Evolutionary conservation across 164 flowering plant species (phyloP).

Genomic region (Amborella trichopoda): DNA sequence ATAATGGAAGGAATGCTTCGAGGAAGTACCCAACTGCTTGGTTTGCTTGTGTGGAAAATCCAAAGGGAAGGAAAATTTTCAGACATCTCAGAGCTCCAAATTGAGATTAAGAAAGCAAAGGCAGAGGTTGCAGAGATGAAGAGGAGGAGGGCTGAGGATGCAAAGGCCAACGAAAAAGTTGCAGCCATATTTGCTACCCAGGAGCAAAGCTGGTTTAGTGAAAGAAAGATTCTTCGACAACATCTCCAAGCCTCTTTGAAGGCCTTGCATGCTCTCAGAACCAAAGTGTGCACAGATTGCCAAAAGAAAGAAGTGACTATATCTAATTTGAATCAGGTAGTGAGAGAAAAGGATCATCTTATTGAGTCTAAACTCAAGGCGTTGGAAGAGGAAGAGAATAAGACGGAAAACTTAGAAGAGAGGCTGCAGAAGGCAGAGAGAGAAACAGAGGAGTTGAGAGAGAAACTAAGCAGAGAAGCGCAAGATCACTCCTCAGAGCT

Average conservation of each 20-base stretch:
- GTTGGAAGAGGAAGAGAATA: constrained; percentile 42
- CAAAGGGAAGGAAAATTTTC: constrained; percentile 27
- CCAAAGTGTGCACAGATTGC: not conserved
- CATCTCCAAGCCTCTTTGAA: constrained; percentile 55
- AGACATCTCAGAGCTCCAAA: constrained; percentile 23
- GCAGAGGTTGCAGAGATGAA: constrained; percentile 53
- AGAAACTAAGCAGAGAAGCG: constrained; percentile 30
- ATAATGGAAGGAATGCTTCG: constrained; percentile 47
- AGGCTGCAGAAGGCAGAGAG: constrained; percentile 30
- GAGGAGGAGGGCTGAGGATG: constrained; percentile 66
- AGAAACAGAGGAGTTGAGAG: constrained; percentile 39
- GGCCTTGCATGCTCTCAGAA: constrained; percentile 33
- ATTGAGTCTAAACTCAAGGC: constrained; percentile 35
- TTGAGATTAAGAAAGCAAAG: constrained; percentile 41
- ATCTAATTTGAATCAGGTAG: constrained; percentile 29
- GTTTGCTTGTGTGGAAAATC: constrained; percentile 62
- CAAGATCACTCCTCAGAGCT: constrained; percentile 55
- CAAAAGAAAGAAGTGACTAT: constrained; percentile 28
- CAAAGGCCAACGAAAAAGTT: constrained; percentile 88
- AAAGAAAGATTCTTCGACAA: constrained; percentile 54
- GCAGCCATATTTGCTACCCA: constrained; percentile 67
- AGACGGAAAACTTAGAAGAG: constrained; percentile 44
- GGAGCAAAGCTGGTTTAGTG: constrained; percentile 74
- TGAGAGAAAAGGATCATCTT: constrained; percentile 37
- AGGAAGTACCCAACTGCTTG: constrained; percentile 66